Evolutionary conservation across 73 alveolate species (phyloP), one percentile per base, ranked within the genome.

Genomic region (Symbiodinium natans): DNA sequence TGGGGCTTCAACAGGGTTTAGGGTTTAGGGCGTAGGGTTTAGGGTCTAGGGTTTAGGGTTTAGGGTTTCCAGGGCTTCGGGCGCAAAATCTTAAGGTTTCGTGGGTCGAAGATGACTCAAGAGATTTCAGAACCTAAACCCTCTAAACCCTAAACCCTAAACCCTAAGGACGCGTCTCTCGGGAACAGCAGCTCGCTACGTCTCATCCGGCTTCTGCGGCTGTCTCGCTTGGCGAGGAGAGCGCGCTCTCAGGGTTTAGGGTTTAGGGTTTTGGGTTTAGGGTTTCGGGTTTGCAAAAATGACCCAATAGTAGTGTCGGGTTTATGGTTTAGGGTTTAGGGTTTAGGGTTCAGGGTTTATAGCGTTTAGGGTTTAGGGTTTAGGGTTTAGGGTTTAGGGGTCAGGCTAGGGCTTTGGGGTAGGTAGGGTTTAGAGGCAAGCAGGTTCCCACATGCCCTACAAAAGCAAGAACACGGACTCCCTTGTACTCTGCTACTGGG

Each of bases 191-290:
- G 75, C 80, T 90, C 96, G 33, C 39, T 90, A 54, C 96, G 96
- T 1, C 88, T 90, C 40, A 82, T 90, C 19, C 96, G 96, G 38
- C 88, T 90, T 15, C 77, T 90, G 46, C 96, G 96, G 7, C 96
- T 90, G 29, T 90, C 96, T 10, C 87, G 96, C 43, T 34, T 90
- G 41, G 96, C 96, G 88, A 90, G 96, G 96, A n/a, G n/a, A n/a
- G n/a, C n/a, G n/a, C 5, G 29, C 43, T 33, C 11, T 23, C 31
- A 29, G 46, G 46, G 46, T 75, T 27, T 23, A 68, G 82, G 31
- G 31, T 68, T 68, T 68, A 31, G n/a, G n/a, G n/a, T 9, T 9
- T 46, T 6, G 59, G 21, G 21, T 46, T 46, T 46, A 46, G 59
- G 59, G 59, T 13, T 13, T 46, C 21, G 6, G 6, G 3, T 75